Percentiles rank a stretch among this genome's conserved stretches.
Evolutionary conservation across 2,329 filamentous ascomycete genomes (phyloP).

Genomic region (Waltergamsia citrina): DNA sequence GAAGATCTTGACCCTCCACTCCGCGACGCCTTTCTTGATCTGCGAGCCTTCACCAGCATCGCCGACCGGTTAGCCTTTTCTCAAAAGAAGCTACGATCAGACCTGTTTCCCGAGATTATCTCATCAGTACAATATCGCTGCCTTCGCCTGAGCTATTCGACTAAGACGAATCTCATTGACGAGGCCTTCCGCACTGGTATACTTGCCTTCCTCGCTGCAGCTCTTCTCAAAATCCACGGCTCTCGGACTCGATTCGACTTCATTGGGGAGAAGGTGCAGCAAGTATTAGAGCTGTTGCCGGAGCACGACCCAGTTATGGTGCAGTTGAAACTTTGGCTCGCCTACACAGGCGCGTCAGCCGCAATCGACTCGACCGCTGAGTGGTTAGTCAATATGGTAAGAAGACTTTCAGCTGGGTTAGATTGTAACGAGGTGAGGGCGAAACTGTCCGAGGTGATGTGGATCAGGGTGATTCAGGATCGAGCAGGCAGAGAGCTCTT

Average conservation of each 20-base stretch:
- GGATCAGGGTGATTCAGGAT: slow-evolving; percentile 16
- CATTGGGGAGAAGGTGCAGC: slow-evolving; percentile 7
- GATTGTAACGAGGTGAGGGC: slow-evolving; percentile 13
- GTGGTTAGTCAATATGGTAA: slow-evolving; percentile 12
- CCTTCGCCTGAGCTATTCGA: slow-evolving; percentile 9
- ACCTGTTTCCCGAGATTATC: slow-evolving; percentile 17
- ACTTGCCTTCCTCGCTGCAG: slow-evolving; percentile 16
- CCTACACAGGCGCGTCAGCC: slow-evolving; percentile 13
- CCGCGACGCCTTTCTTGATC: slow-evolving; percentile 15
- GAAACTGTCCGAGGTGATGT: slow-evolving; percentile 12
- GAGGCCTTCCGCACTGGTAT: slow-evolving; percentile 16
- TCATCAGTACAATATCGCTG: slow-evolving; percentile 19
- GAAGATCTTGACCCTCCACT: slow-evolving; percentile 12
- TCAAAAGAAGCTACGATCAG: slow-evolving; percentile 13
- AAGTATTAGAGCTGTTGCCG: slow-evolving; percentile 7
- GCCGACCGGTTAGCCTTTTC: slow-evolving; percentile 12
- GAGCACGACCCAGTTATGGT: slow-evolving; percentile 2
- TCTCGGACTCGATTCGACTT: slow-evolving; percentile 8
- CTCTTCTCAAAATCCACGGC: slow-evolving; percentile 13
- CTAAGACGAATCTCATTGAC: slow-evolving; percentile 5
- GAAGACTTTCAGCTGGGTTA: slow-evolving; percentile 5
- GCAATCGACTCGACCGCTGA: slow-evolving; percentile 10
- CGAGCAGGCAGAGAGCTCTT: slow-evolving; percentile 7
- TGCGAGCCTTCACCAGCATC: slow-evolving; percentile 17
- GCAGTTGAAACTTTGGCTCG: slow-evolving; percentile 15